Evolutionary conservation across 768 basidiomycete genomes (phyloP).

Genomic region (Trichaptum fuscoviolaceum): DNA sequence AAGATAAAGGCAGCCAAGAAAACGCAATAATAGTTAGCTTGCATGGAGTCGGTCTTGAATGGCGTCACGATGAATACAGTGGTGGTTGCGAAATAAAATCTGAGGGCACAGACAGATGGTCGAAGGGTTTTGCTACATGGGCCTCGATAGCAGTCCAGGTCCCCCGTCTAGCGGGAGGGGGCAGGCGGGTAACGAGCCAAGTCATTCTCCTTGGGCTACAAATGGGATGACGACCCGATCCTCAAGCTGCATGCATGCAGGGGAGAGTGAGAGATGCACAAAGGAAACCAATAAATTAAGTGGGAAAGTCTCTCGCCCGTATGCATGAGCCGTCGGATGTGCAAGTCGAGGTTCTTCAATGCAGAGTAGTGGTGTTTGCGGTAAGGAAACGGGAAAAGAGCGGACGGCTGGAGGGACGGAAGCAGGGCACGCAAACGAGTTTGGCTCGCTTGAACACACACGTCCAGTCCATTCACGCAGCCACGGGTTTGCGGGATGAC

Average conservation of each 20-base stretch:
- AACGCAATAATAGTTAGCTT: neutral
- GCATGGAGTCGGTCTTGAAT: neutral
- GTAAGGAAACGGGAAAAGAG: neutral
- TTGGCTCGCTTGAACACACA: neutral
- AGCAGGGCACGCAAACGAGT: no score
- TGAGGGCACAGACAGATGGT: neutral
- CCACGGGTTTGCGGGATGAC: constrained; percentile 2
- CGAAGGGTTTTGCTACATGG: neutral
- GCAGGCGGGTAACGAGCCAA: neutral
- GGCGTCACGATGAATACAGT: constrained; percentile 1
- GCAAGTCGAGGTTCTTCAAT: neutral
- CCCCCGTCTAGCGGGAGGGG: constrained; percentile 1
- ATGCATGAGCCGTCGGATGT: neutral
- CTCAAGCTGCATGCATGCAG: neutral
- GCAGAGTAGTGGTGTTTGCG: neutral
- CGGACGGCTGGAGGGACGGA: neutral
- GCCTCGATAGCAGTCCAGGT: neutral
- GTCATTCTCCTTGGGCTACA: neutral
- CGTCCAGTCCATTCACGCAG: neutral
- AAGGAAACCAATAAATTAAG: neutral
- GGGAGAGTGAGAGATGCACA: neutral
- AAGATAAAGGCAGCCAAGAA: neutral
- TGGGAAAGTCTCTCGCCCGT: neutral
- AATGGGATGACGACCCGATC: neutral
- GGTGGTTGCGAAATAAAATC: neutral